Conservation (phyloP, 1,139 yeast genomes). For the Nakaseomyces glabratus region DNA sequence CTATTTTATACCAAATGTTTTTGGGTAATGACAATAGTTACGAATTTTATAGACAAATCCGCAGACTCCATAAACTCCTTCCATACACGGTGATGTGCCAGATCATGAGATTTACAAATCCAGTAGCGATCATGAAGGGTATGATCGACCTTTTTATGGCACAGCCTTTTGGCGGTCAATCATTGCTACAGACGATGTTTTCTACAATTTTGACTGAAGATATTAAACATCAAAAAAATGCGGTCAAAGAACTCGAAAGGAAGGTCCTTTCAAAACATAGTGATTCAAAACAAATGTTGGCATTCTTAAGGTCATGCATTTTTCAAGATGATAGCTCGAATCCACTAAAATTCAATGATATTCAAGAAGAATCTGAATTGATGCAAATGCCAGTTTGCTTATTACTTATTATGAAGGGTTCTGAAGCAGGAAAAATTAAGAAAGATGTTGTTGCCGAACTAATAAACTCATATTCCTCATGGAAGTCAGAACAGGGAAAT, state of each 20-base stretch:
- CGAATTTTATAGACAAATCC: conserved; percentile 60
- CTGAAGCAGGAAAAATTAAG: conserved; percentile 16
- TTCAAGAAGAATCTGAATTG: conserved; percentile 34
- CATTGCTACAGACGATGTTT: conserved; percentile 64
- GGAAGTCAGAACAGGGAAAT: conserved; percentile 31
- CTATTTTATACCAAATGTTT: conserved; percentile 70
- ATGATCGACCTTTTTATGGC: conserved; percentile 72
- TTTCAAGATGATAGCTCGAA: conserved; percentile 29
- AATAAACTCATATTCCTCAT: conserved; percentile 29
- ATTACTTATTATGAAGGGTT: conserved; percentile 25
- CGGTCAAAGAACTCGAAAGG: conserved; percentile 41
- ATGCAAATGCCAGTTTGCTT: conserved; percentile 33
- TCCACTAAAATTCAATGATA: conserved; percentile 24
- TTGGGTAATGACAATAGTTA: conserved; percentile 72
- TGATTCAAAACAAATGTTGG: conserved; percentile 24
- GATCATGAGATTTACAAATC: conserved; percentile 72
- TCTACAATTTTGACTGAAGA: conserved; percentile 73
- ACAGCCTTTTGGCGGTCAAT: conserved; percentile 62
- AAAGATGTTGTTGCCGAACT: conserved; percentile 23
- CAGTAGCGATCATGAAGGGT: conserved; percentile 70
- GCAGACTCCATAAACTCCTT: conserved; percentile 59
- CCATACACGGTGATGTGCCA: conserved; percentile 73
- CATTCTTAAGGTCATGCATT: conserved; percentile 25
- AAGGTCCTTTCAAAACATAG: conserved; percentile 31
- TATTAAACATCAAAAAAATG: conserved; percentile 52